Percentiles rank a stretch among this genome's conserved stretches.
Evolutionary conservation across 208 protist species (phyloP).

Genomic region (Crithidia expoeki): DNA sequence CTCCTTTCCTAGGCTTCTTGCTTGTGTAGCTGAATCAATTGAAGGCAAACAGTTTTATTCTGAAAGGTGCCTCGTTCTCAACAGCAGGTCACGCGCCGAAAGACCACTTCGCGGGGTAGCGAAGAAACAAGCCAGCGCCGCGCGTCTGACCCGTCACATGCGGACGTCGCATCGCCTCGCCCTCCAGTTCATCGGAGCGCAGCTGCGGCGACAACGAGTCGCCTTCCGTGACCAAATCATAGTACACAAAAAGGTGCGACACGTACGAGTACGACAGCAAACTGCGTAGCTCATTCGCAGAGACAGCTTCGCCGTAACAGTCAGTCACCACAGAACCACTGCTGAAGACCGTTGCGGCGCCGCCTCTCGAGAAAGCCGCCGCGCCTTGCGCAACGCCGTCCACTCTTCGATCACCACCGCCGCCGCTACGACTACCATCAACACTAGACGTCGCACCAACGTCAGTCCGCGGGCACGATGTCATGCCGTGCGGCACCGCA

Average conservation of each 20-base stretch:
- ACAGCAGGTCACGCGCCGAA: conserved; percentile 43
- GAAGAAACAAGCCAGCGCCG: conserved; percentile 37
- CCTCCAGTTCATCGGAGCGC: background rate
- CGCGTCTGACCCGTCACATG: conserved; percentile 2
- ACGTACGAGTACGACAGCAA: conserved; percentile 56
- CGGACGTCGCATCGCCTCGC: conserved; percentile 5
- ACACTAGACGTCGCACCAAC: conserved; percentile 3
- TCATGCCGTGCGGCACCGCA: conserved; percentile 21
- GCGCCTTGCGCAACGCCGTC: conserved; percentile 17
- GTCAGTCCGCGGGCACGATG: conserved; percentile 4
- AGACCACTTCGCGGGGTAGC: conserved; percentile 65
- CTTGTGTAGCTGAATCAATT: no score
- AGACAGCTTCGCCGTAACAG: conserved; percentile 38
- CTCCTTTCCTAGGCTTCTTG: no score
- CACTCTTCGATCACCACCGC: background rate
- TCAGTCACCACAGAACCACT: conserved; percentile 31
- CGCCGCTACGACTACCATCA: conserved; percentile 4
- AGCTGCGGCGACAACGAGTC: conserved; percentile 1
- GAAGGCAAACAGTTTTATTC: no score
- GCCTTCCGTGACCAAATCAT: conserved; percentile 30
- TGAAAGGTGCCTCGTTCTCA: no score
- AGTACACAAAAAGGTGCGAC: conserved; percentile 75
- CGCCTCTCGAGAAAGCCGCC: conserved; percentile 2
- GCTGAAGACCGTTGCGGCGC: conserved; percentile 19
- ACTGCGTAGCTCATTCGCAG: conserved; percentile 50